Percentiles rank a stretch among this genome's conserved stretches.
Conservation (phyloP, 495 filamentous ascomycete species). For the Penicillium pulvis region DNA sequence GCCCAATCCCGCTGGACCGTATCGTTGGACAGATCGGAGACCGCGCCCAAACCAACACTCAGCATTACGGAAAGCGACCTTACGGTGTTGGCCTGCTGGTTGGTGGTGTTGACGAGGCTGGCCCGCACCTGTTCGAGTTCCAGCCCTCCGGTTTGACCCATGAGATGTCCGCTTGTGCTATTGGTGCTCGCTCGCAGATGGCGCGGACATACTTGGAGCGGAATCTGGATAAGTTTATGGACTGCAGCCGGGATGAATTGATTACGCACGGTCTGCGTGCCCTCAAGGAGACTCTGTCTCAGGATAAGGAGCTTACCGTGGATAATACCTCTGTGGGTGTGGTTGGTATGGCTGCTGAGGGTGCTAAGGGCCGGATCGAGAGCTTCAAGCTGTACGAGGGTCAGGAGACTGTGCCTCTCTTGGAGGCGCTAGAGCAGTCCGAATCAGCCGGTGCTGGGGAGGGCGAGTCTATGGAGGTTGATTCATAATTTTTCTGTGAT, state of each 20-base stretch:
- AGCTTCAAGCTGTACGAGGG: conserved; percentile 93
- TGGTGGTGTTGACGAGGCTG: conserved; percentile 88
- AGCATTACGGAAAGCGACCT: conserved; percentile 94
- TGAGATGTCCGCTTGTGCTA: conserved; percentile 94
- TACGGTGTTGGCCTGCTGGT: conserved; percentile 95
- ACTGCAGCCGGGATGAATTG: conserved; percentile 76
- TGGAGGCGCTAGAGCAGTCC: conserved; percentile 70
- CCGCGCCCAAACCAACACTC: conserved; percentile 96
- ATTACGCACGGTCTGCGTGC: conserved; percentile 87
- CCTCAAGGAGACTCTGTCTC: conserved; percentile 90
- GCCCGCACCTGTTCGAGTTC: conserved; percentile 97
- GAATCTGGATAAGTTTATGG: conserved; percentile 78
- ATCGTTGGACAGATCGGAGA: conserved; percentile 90
- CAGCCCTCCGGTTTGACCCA: conserved; percentile 94
- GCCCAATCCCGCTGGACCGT: conserved; percentile 82
- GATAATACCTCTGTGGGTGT: conserved; percentile 94
- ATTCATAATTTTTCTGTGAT: conserved; percentile 52
- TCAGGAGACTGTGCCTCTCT: conserved; percentile 68
- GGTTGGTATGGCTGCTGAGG: conserved; percentile 63
- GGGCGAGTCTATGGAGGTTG: conserved; percentile 81
- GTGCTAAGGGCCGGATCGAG: conserved; percentile 58
- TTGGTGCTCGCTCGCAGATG: conserved; percentile 95
- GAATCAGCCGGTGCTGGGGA: conserved; percentile 66
- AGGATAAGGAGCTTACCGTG: conserved; percentile 95
- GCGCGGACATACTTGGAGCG: conserved; percentile 94